phyloP scores from a whole-genome alignment of 2,329 filamentous ascomycete genomes.

The Nemania diffusa region DNA sequence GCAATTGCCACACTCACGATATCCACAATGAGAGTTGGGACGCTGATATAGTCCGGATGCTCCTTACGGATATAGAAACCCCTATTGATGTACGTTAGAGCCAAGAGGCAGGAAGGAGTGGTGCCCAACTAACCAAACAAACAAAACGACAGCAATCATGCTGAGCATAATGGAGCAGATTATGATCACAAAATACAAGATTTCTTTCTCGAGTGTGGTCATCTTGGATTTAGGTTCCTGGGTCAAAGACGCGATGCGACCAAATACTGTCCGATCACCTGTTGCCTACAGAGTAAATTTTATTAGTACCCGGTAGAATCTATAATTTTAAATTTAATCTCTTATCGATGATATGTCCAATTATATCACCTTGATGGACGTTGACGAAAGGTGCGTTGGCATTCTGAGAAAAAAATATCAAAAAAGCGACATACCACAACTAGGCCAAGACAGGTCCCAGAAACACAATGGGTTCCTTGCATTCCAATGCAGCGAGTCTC shows the following conservation, averaged over 20 bases:
- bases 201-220: constrained; percentile 77
- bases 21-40: constrained; percentile 76
- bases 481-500: constrained; percentile 81
- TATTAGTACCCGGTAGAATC: background rate
- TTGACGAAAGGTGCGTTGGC: background rate
- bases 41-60: constrained; percentile 77
- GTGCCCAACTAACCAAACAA: constrained; percentile 65
- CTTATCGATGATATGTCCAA: too few species aligned
- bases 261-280: constrained; percentile 79
- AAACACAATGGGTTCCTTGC: constrained; percentile 82
- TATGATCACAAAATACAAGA: constrained; percentile 76
- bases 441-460: constrained; percentile 72
- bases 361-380: background rate
- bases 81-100: constrained; percentile 53
- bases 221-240: constrained; percentile 74
- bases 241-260: constrained; percentile 77
- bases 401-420: background rate
- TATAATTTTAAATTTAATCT: too few species aligned
- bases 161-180: constrained; percentile 74
- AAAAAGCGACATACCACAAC: constrained; percentile 60
- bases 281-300: constrained; percentile 58
- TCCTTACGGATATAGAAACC: constrained; percentile 74
- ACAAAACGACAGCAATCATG: constrained; percentile 72
- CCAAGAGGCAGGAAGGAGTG: constrained; percentile 54
- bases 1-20: constrained; percentile 79